Evolutionary conservation across 2,329 filamentous ascomycete genomes (phyloP).

Genomic region (Paracamarosporium sp.): DNA sequence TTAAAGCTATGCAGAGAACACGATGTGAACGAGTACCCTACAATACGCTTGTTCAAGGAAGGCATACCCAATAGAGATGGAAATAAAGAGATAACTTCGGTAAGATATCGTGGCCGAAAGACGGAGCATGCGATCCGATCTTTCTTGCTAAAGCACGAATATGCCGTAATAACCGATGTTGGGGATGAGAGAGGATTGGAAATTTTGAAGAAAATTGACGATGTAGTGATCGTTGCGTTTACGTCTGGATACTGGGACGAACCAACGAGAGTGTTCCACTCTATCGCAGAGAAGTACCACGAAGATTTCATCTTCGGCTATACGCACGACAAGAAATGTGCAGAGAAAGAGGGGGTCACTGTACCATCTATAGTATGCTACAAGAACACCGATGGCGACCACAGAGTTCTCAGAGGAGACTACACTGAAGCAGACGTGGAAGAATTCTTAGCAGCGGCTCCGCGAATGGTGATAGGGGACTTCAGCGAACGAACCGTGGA

Average conservation of each 20-base stretch:
- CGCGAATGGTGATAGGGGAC: slow-evolving; percentile 5
- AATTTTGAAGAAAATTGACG: slow-evolving; percentile 20
- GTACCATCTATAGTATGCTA: slow-evolving; percentile 26
- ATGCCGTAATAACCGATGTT: slow-evolving; percentile 16
- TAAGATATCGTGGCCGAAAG: slow-evolving; percentile 24
- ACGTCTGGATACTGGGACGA: slow-evolving; percentile 11
- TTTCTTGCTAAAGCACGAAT: slow-evolving; percentile 20
- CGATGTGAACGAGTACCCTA: slow-evolving; percentile 30
- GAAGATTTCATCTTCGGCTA: slow-evolving; percentile 25
- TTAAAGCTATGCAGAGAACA: slow-evolving; percentile 22
- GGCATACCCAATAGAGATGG: background rate
- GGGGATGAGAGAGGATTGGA: background rate
- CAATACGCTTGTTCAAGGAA: slow-evolving; percentile 21
- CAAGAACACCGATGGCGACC: slow-evolving; percentile 26
- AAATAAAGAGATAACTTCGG: slow-evolving; percentile 4
- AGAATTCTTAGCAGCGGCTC: slow-evolving; percentile 2
- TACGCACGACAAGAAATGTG: slow-evolving; percentile 11
- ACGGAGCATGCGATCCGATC: slow-evolving; percentile 17
- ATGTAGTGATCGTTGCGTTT: slow-evolving; percentile 25
- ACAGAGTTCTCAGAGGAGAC: slow-evolving; percentile 19
- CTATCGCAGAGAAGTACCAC: slow-evolving; percentile 16
- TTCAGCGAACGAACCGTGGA: slow-evolving; percentile 26
- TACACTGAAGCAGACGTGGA: slow-evolving; percentile 12
- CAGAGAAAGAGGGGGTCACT: slow-evolving; percentile 17
- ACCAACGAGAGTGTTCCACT: slow-evolving; percentile 9